phyloP scores from a whole-genome alignment of 805 yeast species.

The Lipomyces kockii region DNA sequence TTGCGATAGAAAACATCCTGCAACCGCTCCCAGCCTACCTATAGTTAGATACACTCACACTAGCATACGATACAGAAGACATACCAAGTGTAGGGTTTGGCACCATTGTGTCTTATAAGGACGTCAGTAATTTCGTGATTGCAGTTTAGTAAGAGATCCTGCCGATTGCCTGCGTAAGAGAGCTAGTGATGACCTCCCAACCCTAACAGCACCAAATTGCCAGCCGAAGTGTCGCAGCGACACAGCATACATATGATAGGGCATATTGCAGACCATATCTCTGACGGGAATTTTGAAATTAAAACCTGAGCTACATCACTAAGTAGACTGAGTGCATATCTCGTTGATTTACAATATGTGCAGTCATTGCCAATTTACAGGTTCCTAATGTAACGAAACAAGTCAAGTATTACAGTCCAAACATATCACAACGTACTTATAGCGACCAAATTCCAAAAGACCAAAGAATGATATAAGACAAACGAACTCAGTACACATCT shows the following conservation, averaged over 20 bases:
- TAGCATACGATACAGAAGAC: conserved; percentile 43
- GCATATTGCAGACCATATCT: too few species aligned
- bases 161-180: too few species aligned
- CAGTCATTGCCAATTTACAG: not conserved
- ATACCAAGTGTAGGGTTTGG: conserved; percentile 57
- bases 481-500: not conserved
- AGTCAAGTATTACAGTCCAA: not conserved
- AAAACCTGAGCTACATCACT: too few species aligned
- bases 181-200: too few species aligned
- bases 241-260: too few species aligned
- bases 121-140: not conserved
- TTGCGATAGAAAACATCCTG: conserved; percentile 69
- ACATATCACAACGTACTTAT: not conserved
- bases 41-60: conserved; percentile 34
- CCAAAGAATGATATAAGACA: not conserved
- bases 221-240: too few species aligned
- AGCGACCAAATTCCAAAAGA: not conserved
- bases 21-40: conserved; percentile 74
- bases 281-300: too few species aligned
- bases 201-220: too few species aligned
- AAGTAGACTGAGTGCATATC: too few species aligned
- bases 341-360: not conserved
- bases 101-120: conserved; percentile 47
- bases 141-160: too few species aligned
- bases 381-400: too few species aligned